Evolutionary conservation across 495 filamentous ascomycete species (phyloP), one percentile per base, ranked within the genome.

Genomic region (Pseudotulostoma volvatum): DNA sequence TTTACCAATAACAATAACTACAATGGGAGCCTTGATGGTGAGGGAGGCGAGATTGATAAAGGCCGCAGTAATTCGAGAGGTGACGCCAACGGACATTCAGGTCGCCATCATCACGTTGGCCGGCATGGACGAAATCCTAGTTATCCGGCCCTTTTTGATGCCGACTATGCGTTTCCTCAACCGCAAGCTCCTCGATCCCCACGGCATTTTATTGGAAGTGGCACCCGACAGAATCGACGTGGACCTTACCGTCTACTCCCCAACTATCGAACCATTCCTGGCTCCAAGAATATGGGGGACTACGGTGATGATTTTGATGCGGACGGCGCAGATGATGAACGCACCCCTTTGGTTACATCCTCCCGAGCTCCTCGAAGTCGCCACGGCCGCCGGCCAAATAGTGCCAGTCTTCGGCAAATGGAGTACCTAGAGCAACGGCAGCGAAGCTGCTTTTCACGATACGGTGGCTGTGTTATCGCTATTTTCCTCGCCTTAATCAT

Each of bases 281-380:
- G 57, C 36, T 54, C 60, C 23, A 71, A 69, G 48, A 72, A 70
- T 47, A 53, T 63, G 32, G 63, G 66, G 38, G 67, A 74, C 28
- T 78, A 79, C 39, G 67, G 53, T 7, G 81, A 77, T 44, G 79
- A 83, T 34, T 67, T 77, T 18, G 79, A 81, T 48, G 72, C 67
- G 5, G 79, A 82, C 42, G 81, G 81, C 13, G 85, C 81, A 17
- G 88, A 93, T 51, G 88, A 95, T 52, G 90, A 97, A 57, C 74
- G 79, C 21, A 86, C 84, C 1, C 88, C 90, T 1, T 64, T 97
- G 34, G 71, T 95, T 4, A 71, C 76, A 2, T 77, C 77, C 13
- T 54, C 67, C 7, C 71, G 82, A 9, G 63, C 65, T 18, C 61
- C 66, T 13, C 71, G 84, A 31, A 67, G 63, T 43, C 80, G 83